Base-by-base conservation (phyloP, 345 rosid genomes). In the Salix koriyanagi region DNA sequence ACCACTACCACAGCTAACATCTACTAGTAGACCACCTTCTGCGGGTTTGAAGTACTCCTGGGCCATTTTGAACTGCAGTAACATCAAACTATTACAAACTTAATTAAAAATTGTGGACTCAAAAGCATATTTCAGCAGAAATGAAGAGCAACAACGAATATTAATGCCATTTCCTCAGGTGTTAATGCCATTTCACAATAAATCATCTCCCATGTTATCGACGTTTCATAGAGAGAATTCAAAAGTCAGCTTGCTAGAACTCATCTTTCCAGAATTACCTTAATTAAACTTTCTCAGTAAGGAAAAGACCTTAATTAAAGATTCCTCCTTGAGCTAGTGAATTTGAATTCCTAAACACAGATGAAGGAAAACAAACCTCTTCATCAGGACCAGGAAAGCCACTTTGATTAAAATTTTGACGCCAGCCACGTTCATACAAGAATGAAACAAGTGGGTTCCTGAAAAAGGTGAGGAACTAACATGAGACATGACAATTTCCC, bases 1-100 rank as follows among this genome's bases (percentile, higher is more conserved):
- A 80, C 99, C 99, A 78, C 98, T 96, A 56, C 98, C 99, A 42
- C 94, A 96, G 83, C 97, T 93, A 66, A 91, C 98, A 88, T 96
- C 99, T 25, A 96, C 94, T 70, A 96, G 83, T 78, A 92, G 76
- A 13, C 99, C 97, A 56, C 90, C 94, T 88, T 89, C 86, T 62
- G 87, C 85, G 30, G 91, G 83, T 88, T 90, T 91, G 77, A 96
- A 91, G 84, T 88, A 91, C 76, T 88, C 92, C 87, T 91, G 96
- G 79, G 99, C 99, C 99, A 91, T 90, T 81, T 84, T 84, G 82
- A 91, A 96, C 99, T 93, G 94, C 88, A 90, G 21, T 44, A 36
- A 58, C 50, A 48, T 46, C 21, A 79, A 64, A 72, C 67, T 13
- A 28, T 65, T 34, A 73, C 19, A 56, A 67, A 75, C 61, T 52